phyloP scores from a whole-genome alignment of 1,284 basidiomycete species.

The Laetiporus sulphureus region DNA sequence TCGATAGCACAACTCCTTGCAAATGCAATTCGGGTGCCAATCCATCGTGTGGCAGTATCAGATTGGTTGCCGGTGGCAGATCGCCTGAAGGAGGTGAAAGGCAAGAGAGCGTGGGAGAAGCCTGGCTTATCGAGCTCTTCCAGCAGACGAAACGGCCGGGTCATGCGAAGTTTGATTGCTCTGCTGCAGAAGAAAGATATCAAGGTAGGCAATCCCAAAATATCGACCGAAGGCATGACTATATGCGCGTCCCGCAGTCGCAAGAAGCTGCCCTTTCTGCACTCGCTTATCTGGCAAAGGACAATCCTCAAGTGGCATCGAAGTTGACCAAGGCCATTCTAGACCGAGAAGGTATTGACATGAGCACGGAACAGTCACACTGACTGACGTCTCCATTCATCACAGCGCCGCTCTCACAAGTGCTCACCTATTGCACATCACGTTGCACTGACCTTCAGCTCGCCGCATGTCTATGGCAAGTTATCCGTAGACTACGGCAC shows the following conservation, averaged over 20 bases:
- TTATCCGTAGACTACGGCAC: background rate
- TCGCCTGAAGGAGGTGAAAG: conserved; percentile 45
- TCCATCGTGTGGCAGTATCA: conserved; percentile 51
- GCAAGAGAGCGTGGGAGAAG: conserved; percentile 64
- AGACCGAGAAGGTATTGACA: conserved; percentile 30
- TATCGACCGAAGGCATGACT: background rate
- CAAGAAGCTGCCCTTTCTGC: conserved; percentile 69
- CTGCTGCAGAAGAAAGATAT: conserved; percentile 44
- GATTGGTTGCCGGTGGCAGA: conserved; percentile 60
- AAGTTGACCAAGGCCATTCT: conserved; percentile 35
- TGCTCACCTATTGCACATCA: conserved; percentile 47
- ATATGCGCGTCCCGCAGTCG: conserved; percentile 31
- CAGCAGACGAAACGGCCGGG: conserved; percentile 50
- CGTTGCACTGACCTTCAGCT: conserved; percentile 53
- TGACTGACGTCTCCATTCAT: background rate
- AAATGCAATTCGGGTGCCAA: conserved; percentile 40
- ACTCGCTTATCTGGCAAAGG: conserved; percentile 64
- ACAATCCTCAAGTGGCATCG: conserved; percentile 47
- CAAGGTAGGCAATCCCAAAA: conserved; percentile 36
- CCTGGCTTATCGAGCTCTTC: conserved; percentile 35
- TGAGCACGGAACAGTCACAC: background rate
- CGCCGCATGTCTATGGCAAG: conserved; percentile 62
- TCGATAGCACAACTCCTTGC: conserved; percentile 55
- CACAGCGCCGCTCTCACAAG: conserved; percentile 27
- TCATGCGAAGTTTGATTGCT: conserved; percentile 39